phyloP scores from a whole-genome alignment of 208 protist genomes.

The Spironucleus salmonicida region DNA sequence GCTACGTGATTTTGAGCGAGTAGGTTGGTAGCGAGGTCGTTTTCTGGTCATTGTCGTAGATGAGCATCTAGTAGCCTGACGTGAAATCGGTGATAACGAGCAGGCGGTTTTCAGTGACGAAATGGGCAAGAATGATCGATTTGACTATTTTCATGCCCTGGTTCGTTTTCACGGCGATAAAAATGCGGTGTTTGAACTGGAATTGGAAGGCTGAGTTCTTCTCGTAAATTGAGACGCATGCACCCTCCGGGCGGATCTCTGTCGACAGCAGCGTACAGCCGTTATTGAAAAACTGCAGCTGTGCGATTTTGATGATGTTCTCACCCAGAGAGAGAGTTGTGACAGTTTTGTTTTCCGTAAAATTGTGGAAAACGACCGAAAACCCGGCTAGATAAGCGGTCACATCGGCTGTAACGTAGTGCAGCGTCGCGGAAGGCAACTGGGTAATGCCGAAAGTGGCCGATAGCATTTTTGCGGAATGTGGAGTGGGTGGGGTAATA shows the following conservation, averaged over 20 bases:
- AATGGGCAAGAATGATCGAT: background rate
- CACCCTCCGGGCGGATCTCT: background rate
- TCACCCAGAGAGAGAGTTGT: background rate
- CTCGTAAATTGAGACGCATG: slow-evolving; percentile 8
- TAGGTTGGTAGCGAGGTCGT: background rate
- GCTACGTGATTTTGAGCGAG: background rate
- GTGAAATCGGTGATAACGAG: slow-evolving; percentile 12
- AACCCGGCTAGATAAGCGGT: background rate
- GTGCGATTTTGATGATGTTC: background rate
- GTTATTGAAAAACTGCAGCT: background rate
- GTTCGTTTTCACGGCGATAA: background rate
- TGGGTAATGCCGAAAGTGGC: too few relatives aligned
- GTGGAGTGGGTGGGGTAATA: too few relatives aligned
- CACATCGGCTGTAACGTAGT: background rate
- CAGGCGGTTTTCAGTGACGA: background rate
- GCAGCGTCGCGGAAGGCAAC: too few relatives aligned
- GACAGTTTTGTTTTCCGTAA: slow-evolving; percentile 1
- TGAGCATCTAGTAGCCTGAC: background rate
- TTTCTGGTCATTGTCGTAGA: slow-evolving; percentile 8
- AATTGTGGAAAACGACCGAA: slow-evolving; percentile 6
- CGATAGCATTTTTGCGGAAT: too few relatives aligned
- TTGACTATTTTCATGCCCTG: too few relatives aligned
- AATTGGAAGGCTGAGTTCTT: background rate
- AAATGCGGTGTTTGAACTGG: background rate
- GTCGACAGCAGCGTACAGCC: background rate